Percentiles rank a stretch among this genome's conserved stretches.
phyloP scores from a whole-genome alignment of 768 basidiomycete genomes.

The Mrakia frigida region DNA sequence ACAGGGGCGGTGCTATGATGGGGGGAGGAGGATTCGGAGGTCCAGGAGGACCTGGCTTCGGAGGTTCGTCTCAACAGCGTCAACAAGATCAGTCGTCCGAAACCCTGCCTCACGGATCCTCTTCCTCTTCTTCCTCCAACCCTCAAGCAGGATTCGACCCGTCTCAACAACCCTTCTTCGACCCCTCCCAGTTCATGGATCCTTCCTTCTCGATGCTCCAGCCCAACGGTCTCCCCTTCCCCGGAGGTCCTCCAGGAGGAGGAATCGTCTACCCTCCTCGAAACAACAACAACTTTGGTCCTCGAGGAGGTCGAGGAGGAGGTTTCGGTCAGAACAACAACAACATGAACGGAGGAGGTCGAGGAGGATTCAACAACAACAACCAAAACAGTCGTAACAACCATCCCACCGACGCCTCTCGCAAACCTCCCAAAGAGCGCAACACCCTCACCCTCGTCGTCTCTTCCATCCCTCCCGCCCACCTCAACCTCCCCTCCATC shows the following conservation, averaged over 20 bases:
- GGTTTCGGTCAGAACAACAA: slow-evolving; percentile 13
- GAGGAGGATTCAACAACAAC: slow-evolving; percentile 7
- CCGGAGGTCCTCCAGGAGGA: slow-evolving; percentile 60
- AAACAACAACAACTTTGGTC: neutral
- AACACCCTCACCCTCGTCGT: slow-evolving; percentile 59
- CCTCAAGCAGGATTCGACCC: neutral
- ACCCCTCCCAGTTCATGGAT: neutral
- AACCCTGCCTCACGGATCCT: neutral
- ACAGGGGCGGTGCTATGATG: too few species aligned
- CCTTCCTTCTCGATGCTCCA: slow-evolving; percentile 8
- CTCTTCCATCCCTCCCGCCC: slow-evolving; percentile 85
- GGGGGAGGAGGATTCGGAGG: neutral
- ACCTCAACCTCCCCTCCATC: slow-evolving; percentile 68
- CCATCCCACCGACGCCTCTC: slow-evolving; percentile 26
- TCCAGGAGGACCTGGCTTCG: slow-evolving; percentile 46
- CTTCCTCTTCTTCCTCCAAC: neutral
- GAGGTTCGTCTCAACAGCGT: slow-evolving; percentile 47
- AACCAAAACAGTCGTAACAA: neutral
- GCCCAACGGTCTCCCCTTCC: slow-evolving; percentile 28
- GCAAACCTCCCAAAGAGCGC: slow-evolving; percentile 40
- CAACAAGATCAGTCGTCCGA: neutral
- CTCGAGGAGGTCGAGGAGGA: neutral
- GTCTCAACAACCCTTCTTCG: neutral
- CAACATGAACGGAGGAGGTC: neutral
- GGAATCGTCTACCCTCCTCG: slow-evolving; percentile 45